These are phyloP conservation scores for Mucor saturninus DNA, from an alignment of 371 early-diverging fungal species.

Conservation along the genomic window DNA sequence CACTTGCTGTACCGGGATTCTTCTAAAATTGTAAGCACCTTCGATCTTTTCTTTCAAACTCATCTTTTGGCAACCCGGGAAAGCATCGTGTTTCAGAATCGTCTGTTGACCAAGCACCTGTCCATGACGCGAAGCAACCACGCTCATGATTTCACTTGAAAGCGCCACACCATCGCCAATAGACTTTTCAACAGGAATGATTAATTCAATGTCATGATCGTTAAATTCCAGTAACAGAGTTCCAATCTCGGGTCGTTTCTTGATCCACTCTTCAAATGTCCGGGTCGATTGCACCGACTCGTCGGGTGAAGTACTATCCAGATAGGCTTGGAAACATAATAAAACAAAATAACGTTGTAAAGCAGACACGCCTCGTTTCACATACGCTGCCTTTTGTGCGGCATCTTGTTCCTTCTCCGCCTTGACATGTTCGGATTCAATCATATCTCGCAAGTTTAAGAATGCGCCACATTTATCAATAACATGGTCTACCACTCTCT, in stretches of 20 bases:
- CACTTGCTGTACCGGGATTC: slow-evolving; percentile 38
- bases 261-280: slow-evolving; percentile 55
- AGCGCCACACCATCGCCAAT: slow-evolving; percentile 63
- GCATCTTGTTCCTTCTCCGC: slow-evolving; percentile 40
- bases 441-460: slow-evolving; percentile 54
- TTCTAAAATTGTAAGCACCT: slow-evolving; percentile 61
- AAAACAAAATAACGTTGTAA: slow-evolving; percentile 59
- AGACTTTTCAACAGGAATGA: slow-evolving; percentile 56
- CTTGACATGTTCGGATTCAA: slow-evolving; percentile 47
- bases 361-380: slow-evolving; percentile 34
- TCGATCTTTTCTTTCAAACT: slow-evolving; percentile 60
- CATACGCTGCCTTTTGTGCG: slow-evolving; percentile 6
- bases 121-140: slow-evolving; percentile 55
- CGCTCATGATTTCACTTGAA: slow-evolving; percentile 58
- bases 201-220: slow-evolving; percentile 14
- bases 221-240: slow-evolving; percentile 51
- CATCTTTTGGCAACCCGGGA: slow-evolving; percentile 68
- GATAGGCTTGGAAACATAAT: slow-evolving; percentile 55
- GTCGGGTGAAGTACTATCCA: slow-evolving; percentile 27
- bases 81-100: slow-evolving; percentile 63
- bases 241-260: slow-evolving; percentile 53
- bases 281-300: slow-evolving; percentile 21
- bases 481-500: slow-evolving; percentile 53
- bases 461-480: slow-evolving; percentile 54
- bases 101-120: slow-evolving; percentile 59